A percentile compares a stretch with the other conserved stretches of the same genome.
Evolutionary conservation across 768 basidiomycete genomes (phyloP).

Genomic region (Gloeopeniophorella convolvens): DNA sequence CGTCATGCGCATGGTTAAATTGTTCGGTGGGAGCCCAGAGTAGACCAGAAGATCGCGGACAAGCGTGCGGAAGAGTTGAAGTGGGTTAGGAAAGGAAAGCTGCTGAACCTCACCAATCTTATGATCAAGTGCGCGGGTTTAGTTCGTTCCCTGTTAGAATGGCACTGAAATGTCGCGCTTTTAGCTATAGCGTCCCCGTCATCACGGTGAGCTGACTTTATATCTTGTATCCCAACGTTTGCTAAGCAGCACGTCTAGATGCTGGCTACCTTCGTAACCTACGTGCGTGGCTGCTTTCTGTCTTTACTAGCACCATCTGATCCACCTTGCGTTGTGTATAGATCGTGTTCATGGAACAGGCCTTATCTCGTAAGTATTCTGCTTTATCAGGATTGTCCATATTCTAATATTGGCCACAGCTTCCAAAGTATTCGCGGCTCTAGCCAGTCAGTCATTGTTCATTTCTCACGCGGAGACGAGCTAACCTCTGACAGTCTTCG

Average conservation of each 20-base stretch:
- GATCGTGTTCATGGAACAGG: constrained; percentile 30
- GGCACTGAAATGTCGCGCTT: background rate
- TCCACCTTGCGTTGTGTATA: too few species aligned
- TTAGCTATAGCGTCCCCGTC: constrained; percentile 34
- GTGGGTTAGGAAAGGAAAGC: constrained; percentile 29
- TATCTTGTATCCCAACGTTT: background rate
- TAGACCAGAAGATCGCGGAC: constrained; percentile 25
- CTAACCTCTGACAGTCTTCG: constrained; percentile 30
- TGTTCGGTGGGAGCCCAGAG: constrained; percentile 58
- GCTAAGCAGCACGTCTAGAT: constrained; percentile 24
- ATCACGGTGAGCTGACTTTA: constrained; percentile 25
- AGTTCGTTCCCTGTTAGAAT: too few species aligned
- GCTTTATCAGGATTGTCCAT: background rate
- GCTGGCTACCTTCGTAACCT: constrained; percentile 31
- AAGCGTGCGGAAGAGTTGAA: constrained; percentile 37
- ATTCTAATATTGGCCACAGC: constrained; percentile 10
- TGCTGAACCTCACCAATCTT: constrained; percentile 30
- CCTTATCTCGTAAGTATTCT: constrained; percentile 26
- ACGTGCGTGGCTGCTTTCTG: constrained; percentile 20
- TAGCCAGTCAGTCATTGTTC: constrained; percentile 19
- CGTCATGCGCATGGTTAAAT: constrained; percentile 43
- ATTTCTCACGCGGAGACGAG: background rate
- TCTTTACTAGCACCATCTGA: too few species aligned
- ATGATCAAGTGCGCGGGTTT: constrained; percentile 31
- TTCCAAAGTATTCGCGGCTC: constrained; percentile 28